phyloP scores from a whole-genome alignment of 2,329 filamentous ascomycete species.

The Colletotrichum musicola region DNA sequence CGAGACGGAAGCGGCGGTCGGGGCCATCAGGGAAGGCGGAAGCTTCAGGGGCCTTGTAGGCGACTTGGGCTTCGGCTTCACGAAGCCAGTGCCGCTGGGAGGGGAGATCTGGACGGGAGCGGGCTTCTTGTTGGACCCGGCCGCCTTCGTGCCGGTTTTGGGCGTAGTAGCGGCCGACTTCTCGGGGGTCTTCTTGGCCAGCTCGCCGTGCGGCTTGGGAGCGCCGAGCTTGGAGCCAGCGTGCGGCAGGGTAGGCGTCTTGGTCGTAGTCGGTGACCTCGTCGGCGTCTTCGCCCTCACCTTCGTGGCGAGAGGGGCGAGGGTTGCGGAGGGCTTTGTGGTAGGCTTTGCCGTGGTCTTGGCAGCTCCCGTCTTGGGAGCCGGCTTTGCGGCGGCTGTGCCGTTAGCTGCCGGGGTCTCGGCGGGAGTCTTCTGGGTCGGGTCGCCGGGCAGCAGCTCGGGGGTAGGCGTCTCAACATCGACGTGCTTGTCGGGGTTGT shows the following conservation, averaged over 20 bases:
- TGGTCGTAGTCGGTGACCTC: constrained; percentile 54
- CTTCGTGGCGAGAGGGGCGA: constrained; percentile 39
- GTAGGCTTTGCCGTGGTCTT: constrained; percentile 42
- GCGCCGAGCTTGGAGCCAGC: constrained; percentile 43
- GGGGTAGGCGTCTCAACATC: constrained; percentile 53
- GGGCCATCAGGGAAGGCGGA: constrained; percentile 75
- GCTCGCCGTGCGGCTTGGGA: constrained; percentile 43
- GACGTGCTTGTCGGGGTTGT: constrained; percentile 56
- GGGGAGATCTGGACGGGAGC: constrained; percentile 56
- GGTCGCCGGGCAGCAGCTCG: constrained; percentile 47
- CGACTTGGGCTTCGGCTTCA: constrained; percentile 74
- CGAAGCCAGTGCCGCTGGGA: constrained; percentile 56
- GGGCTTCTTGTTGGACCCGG: constrained; percentile 57
- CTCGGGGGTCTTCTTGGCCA: constrained; percentile 44
- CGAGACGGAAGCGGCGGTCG: constrained; percentile 77
- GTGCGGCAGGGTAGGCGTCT: constrained; percentile 54
- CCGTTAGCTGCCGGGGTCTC: constrained; percentile 41
- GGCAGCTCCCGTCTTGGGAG: constrained; percentile 38
- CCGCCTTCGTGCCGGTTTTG: constrained; percentile 47
- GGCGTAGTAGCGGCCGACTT: constrained; percentile 50
- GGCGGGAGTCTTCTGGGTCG: constrained; percentile 38
- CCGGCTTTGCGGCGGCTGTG: constrained; percentile 43
- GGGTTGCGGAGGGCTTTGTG: constrained; percentile 49
- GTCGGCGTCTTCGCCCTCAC: constrained; percentile 48
- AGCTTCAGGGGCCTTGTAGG: constrained; percentile 77